Base-by-base conservation (phyloP, 2,329 filamentous ascomycete genomes). In the Mycosphaerella arachidis region DNA sequence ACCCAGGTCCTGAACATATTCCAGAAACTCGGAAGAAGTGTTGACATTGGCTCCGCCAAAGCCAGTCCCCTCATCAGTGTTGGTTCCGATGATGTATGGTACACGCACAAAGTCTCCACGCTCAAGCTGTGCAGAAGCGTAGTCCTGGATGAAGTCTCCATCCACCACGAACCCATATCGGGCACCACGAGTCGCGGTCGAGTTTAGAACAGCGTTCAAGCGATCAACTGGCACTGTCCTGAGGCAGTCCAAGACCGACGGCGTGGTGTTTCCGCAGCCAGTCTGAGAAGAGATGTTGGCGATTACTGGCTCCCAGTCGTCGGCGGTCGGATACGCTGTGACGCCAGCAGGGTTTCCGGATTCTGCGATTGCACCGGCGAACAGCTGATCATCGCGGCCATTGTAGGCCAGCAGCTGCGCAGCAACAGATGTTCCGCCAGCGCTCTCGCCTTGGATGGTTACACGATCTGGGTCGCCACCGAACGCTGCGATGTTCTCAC, bases 331-430 rank as follows among this genome's bases (percentile, higher is more conserved):
- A 57, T 64, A 62, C 9, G 65, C 56, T 3, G 53, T 69, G 4
- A 60, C 78, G 78, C 24, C 76, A 31, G 71, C 73, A 27, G 51
- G 50, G 37, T 55, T 60, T 20, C 81, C 78, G 0, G 78, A 80
- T 18, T 85, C 72, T 45, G 78, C 72, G 31, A 86, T 82, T 2
- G 76, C 82, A 18, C 72, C 78, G 5, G 80, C 76, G 69, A 86
- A 86, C 0, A 86, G 74, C 3, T 74, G 72, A 53, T 85, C 80
- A 58, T 85, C 75, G 46, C 79, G 70, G 0, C 84, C 83, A 37
- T 78, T 79, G 62, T 84, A 83, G 8, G 82, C 81, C 33, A 82
- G 70, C 3, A 82, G 74, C 53, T 84, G 82, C 48, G 74, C 73
- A 6, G 78, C 78, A 1, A 85, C 76, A 5, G 76, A 79, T 53